Evolutionary conservation across 192 early-diverging fungal species (phyloP).

Genomic region (Coemansia furcata): DNA sequence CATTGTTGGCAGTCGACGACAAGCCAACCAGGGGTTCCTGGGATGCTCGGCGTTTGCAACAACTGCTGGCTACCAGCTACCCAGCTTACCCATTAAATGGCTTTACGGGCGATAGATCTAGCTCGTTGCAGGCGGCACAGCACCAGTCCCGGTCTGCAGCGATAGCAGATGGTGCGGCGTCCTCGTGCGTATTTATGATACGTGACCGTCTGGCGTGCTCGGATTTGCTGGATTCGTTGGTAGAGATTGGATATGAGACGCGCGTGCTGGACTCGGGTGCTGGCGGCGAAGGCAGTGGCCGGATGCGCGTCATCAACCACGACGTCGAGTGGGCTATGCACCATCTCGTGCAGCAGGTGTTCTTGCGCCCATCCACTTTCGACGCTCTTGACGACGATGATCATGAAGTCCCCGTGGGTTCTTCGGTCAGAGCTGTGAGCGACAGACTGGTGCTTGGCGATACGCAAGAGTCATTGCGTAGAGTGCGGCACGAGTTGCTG

Average conservation of each 20-base stretch:
- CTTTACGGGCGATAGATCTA: not conserved
- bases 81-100: conserved; percentile 9
- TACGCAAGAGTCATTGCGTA: not conserved
- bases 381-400: conserved; percentile 12
- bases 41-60: conserved; percentile 1
- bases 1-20: conserved; percentile 11
- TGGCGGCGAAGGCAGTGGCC: conserved; percentile 29
- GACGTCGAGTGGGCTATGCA: conserved; percentile 59
- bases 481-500: conserved; percentile 28
- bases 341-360: conserved; percentile 52
- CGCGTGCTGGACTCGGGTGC: conserved; percentile 34
- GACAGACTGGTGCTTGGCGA: conserved; percentile 2
- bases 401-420: not conserved
- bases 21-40: not conserved
- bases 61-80: conserved; percentile 4
- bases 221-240: conserved; percentile 49
- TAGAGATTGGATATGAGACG: conserved; percentile 52
- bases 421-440: not conserved
- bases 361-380: conserved; percentile 38
- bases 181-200: conserved; percentile 50
- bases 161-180: conserved; percentile 5
- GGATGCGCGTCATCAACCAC: conserved; percentile 52
- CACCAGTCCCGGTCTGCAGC: not conserved
- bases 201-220: conserved; percentile 54
- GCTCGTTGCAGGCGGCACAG: conserved; percentile 6